Conservation (phyloP, 2,329 filamentous ascomycete genomes). For the Epichloe scottii region DNA sequence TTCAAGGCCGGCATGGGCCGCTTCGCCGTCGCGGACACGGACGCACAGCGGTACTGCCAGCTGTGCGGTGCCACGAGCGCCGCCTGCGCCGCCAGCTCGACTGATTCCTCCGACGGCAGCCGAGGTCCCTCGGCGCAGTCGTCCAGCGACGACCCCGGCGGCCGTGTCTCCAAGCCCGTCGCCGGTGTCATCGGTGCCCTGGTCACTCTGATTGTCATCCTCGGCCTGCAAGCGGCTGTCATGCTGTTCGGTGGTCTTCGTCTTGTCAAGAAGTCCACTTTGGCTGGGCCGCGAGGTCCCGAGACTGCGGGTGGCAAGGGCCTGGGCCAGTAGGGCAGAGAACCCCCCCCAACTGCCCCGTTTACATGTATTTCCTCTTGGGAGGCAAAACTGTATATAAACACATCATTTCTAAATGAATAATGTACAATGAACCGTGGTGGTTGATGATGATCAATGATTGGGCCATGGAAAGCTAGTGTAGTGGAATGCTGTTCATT, state of each 20-base stretch:
- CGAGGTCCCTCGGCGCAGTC: conserved; percentile 11
- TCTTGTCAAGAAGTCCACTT: conserved; percentile 34
- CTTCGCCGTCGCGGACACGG: conserved; percentile 46
- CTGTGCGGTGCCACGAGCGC: conserved; percentile 63
- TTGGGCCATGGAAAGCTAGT: too few species aligned
- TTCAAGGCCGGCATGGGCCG: conserved; percentile 52
- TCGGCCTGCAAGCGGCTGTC: conserved; percentile 31
- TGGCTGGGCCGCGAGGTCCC: conserved; percentile 9
- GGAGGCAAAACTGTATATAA: background rate
- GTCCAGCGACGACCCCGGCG: conserved; percentile 11
- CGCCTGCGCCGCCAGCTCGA: conserved; percentile 38
- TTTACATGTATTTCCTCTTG: background rate
- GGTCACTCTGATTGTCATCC: conserved; percentile 40
- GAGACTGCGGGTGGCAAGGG: conserved; percentile 11
- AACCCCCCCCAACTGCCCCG: too few species aligned
- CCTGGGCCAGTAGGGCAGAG: background rate
- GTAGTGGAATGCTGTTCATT: too few species aligned
- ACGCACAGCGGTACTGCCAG: conserved; percentile 57
- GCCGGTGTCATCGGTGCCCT: conserved; percentile 74
- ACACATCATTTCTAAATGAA: too few species aligned
- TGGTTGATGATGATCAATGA: too few species aligned
- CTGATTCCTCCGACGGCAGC: conserved; percentile 10
- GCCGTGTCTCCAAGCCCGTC: conserved; percentile 53
- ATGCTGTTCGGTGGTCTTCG: conserved; percentile 31
- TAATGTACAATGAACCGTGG: too few species aligned